Percentiles rank a stretch among this genome's conserved stretches.
Evolutionary conservation across 257 asterid genomes (phyloP).

Genomic region (Parsonsia alboflavescens): DNA sequence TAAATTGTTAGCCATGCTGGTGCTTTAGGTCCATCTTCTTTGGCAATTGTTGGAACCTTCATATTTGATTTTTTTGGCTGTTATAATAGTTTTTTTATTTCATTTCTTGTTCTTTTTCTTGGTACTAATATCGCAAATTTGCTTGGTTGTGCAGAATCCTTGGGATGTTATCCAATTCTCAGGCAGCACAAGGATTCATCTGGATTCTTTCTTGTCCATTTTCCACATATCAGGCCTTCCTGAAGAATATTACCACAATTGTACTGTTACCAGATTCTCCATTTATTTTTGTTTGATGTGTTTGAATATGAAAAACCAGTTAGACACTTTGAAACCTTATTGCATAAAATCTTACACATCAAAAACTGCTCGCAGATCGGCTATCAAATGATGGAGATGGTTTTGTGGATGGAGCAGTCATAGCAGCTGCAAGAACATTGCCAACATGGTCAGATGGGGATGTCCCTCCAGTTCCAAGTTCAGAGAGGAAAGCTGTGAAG

Average conservation of each 20-base stretch:
- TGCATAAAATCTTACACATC: slow-evolving; percentile 18
- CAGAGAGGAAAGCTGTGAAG: slow-evolving; percentile 81
- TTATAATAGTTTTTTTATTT: neutral
- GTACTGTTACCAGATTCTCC: slow-evolving; percentile 38
- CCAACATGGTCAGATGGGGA: slow-evolving; percentile 95
- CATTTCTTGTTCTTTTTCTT: slow-evolving; percentile 6
- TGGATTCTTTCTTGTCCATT: slow-evolving; percentile 85
- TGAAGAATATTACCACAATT: slow-evolving; percentile 76
- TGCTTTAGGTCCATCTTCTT: neutral
- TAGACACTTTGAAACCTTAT: slow-evolving; percentile 7
- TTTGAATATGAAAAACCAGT: neutral
- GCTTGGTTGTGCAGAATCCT: slow-evolving; percentile 70
- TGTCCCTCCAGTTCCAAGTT: slow-evolving; percentile 81
- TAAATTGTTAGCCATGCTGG: neutral
- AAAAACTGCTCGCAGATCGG: slow-evolving; percentile 50
- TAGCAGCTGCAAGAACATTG: slow-evolving; percentile 92
- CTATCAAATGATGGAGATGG: slow-evolving; percentile 48
- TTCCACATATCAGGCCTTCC: slow-evolving; percentile 88
- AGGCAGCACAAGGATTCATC: slow-evolving; percentile 67
- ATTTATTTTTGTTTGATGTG: slow-evolving; percentile 9
- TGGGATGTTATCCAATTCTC: slow-evolving; percentile 92
- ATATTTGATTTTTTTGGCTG: neutral
- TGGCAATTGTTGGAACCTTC: neutral
- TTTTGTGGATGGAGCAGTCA: slow-evolving; percentile 86
- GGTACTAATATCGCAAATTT: slow-evolving; percentile 13